A percentile compares a stretch with the other conserved stretches of the same genome.
Evolutionary conservation across 495 filamentous ascomycete genomes (phyloP).

Genomic region (Trichodelitschia bisporula): DNA sequence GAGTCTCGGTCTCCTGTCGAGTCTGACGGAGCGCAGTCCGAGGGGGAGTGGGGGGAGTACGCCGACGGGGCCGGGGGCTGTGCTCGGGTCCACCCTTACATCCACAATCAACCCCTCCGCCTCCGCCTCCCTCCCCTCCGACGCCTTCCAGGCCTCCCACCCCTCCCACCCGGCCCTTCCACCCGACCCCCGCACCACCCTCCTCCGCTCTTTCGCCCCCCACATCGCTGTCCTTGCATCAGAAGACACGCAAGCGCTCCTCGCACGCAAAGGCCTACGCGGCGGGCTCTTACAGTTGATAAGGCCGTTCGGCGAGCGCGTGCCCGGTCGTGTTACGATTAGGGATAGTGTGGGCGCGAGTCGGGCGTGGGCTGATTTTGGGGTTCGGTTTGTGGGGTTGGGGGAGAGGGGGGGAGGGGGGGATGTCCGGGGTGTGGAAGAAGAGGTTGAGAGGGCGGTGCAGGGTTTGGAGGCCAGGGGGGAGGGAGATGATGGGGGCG

Average conservation of each 20-base stretch:
- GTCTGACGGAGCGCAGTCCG: no score
- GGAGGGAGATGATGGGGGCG: neutral
- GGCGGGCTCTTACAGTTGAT: slow-evolving; percentile 64
- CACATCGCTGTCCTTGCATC: slow-evolving; percentile 68
- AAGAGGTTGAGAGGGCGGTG: slow-evolving; percentile 28
- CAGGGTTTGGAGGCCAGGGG: slow-evolving; percentile 16
- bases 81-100: no score
- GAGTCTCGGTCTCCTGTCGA: no score
- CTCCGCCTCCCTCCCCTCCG: no score
- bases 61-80: no score
- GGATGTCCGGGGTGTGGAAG: slow-evolving; percentile 31
- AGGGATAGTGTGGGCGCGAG: slow-evolving; percentile 72
- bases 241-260: slow-evolving; percentile 54
- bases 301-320: slow-evolving; percentile 71
- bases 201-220: slow-evolving; percentile 67
- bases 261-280: slow-evolving; percentile 62
- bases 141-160: no score
- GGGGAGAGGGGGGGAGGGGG: slow-evolving; percentile 26
- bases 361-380: slow-evolving; percentile 68
- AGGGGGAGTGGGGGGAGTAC: no score
- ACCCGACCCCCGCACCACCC: slow-evolving; percentile 46
- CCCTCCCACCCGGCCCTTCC: slow-evolving; percentile 2
- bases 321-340: slow-evolving; percentile 71
- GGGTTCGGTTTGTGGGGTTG: slow-evolving; percentile 54
- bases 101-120: no score